Evolutionary conservation across 441 rosid genomes (phyloP).

Genomic region (Kokia cookei): DNA sequence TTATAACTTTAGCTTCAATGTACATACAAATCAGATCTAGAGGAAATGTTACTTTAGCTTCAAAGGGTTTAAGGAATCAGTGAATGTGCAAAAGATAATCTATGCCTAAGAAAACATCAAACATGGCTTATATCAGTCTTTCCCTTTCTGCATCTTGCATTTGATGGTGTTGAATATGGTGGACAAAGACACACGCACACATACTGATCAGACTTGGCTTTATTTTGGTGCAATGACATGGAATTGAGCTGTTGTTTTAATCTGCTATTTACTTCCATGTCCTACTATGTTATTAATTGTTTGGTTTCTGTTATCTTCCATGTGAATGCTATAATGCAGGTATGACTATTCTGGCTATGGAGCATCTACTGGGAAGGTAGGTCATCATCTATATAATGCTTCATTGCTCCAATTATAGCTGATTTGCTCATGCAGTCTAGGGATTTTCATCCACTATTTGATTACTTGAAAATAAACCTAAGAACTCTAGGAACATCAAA

Average conservation of each 20-base stretch:
- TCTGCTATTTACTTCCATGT: neutral
- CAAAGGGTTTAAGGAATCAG: too few relatives aligned
- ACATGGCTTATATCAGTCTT: neutral
- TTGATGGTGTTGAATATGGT: neutral
- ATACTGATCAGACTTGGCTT: neutral
- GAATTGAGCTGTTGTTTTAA: neutral
- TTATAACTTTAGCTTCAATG: neutral
- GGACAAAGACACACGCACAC: too few relatives aligned
- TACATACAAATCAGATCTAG: constrained; percentile 1
- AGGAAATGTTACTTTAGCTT: neutral
- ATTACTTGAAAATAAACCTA: neutral
- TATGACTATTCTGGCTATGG: constrained; percentile 99
- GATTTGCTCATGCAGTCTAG: neutral
- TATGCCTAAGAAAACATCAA: neutral
- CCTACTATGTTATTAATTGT: neutral
- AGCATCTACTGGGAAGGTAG: constrained; percentile 91
- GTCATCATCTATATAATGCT: neutral
- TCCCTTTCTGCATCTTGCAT: too few relatives aligned
- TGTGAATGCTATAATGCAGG: constrained; percentile 36
- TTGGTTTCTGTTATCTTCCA: neutral
- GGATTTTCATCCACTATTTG: neutral
- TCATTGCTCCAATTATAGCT: neutral
- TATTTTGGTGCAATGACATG: neutral
- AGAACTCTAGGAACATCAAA: neutral
- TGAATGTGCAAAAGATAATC: too few relatives aligned